Evolutionary conservation across 2,329 filamentous ascomycete genomes (phyloP), one percentile per base, ranked within the genome.

Genomic region (Trichophyton benhamiae): DNA sequence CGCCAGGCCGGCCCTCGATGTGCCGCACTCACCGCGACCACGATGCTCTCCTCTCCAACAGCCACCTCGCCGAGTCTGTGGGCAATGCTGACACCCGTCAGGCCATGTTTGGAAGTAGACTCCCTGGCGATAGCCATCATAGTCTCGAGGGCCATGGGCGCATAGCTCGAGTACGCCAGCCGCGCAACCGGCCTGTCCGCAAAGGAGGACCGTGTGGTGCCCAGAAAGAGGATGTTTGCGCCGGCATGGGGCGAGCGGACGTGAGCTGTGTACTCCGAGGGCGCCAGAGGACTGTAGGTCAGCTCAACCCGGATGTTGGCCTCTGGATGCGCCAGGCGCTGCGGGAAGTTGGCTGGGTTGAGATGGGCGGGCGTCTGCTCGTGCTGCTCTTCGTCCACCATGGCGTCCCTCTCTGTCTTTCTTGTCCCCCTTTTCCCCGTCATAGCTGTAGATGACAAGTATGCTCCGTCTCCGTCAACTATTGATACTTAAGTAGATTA

Each of bases 21-120:
- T 41, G 88, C 84, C 30, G 89, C 82, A 49, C 88, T 91, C 3
- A 96, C 88, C 1, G 89, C 88, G 68, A 97, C 91, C 61, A 95
- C 77, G 64, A 99, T 92, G 71, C 89, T 95, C 76, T 96, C 91
- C 74, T 96, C 89, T n/a, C 86, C 87, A 61, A 97, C 86, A 2
- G 89, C 89, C 15, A 96, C 92, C 20, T 83, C 80, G 0, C 94
- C 94, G 2, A 97, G 79, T 3, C 92, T 83, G 75, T 97, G 94
- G 13, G 88, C 80, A 72, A 97, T 88, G 58, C 87, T 85, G 62
- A 97, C 84, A 6, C 84, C 87, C 42, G 83, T 82, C 17, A 96
- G 81, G 0, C 73, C 75, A 71, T 95, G 85, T 9, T 74, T 69
- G 15, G 75, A 73, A 2, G 91, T 74, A 3, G 78, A 72, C 4